Evolutionary conservation across 2,329 filamentous ascomycete species (phyloP), one percentile per base, ranked within the genome.

Genomic region (Fusarium solani-melongenae): DNA sequence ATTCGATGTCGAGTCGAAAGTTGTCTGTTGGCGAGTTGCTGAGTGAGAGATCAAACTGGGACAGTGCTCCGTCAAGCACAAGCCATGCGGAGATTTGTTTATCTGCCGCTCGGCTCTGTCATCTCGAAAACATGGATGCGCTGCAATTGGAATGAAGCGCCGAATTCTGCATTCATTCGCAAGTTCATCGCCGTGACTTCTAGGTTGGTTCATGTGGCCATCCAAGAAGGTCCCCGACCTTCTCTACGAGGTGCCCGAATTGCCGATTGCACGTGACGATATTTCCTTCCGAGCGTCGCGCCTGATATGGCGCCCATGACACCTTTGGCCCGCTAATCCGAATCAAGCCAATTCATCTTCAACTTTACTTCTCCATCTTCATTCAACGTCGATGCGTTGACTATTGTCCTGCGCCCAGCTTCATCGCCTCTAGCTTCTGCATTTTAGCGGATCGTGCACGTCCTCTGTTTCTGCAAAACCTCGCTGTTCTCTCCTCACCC

Each of bases 271-370:
- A 62, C 59, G 59, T 62, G 59, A 62, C 14, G 17, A 17, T 31
- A 39, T 62, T 38, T 34, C 44, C 41, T 53, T 34, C 33, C 41
- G 41, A 51, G 20, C 22, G 33, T 62, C 39, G 34, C 34, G 67
- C 57, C 46, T 53, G 55, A 68, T 33, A 49, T 31, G 24, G 64
- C 44, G 34, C 69, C 62, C 60, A 62, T 71, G 71, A 60, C 59
- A 68, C 55, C 49, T 51, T 59, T 36, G 17, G 14, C 36, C 56
- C 72, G 62, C 72, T 74, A 75, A 64, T 53, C 72, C 66, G 29
- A 62, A 73, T 62, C 39, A 63, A 62, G 69, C 38, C 46, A 61
- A 24, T 15, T 11, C 38, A 44, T 53, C 27, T 38, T 39, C 38
- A 57, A 64, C 69, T 53, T 74, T 66, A 72, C 65, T 39, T 41